Conservation (phyloP, 2,329 filamentous ascomycete species). For the Esteya vermicola region DNA sequence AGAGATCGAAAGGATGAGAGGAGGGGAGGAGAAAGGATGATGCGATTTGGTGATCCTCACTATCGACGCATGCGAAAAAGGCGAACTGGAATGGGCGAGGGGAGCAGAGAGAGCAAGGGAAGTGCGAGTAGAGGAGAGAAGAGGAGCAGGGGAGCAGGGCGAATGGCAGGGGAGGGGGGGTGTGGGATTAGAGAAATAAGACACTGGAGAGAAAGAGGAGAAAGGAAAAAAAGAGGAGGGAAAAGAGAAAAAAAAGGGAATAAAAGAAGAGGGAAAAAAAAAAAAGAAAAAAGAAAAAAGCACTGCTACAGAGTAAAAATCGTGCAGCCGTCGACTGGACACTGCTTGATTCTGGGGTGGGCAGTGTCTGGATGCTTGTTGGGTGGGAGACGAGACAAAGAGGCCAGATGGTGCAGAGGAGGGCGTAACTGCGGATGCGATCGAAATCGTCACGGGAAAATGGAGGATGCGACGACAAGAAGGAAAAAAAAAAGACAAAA, state of each 20-base stretch:
- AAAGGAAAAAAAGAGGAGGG: neutral
- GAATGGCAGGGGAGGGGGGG: neutral
- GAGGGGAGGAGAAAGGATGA: neutral
- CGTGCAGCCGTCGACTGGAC: too few species aligned
- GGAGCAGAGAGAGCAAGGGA: too few species aligned
- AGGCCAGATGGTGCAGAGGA: neutral
- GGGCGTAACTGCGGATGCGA: neutral
- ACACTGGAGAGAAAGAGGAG: too few species aligned
- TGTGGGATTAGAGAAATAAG: neutral
- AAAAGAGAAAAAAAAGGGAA: neutral
- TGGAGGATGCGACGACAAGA: neutral
- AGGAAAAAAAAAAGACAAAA: neutral
- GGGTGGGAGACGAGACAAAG: neutral
- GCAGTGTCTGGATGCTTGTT: too few species aligned
- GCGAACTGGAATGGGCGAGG: neutral
- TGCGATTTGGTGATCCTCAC: neutral
- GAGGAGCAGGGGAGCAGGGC: neutral
- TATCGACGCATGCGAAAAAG: neutral
- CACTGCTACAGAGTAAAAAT: too few species aligned
- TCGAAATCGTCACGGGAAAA: neutral
- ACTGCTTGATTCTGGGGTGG: too few species aligned
- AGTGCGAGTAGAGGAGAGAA: too few species aligned
- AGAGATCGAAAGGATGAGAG: neutral
- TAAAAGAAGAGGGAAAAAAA: neutral
- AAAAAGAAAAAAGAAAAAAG: neutral